Evolutionary conservation across 225 moss, liverwort and hornwort genomes (phyloP), one percentile per base, ranked within the genome.

Genomic region (Thuidium tamariscinum): DNA sequence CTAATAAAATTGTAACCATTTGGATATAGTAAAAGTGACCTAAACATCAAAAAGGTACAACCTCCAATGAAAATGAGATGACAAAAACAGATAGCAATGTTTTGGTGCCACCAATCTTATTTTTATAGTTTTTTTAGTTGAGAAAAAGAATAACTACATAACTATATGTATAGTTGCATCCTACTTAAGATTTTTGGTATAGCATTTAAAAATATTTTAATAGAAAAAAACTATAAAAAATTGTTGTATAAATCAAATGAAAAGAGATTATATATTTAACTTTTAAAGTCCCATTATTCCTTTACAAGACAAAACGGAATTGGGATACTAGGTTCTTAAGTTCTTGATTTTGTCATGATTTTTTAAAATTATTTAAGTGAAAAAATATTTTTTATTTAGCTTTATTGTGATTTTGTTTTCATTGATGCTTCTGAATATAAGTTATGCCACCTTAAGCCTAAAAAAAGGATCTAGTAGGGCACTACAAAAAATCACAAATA

Each of bases 391-490:
- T 64, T 64, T 34, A 16, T 64, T n/a, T n/a, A n/a, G n/a, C n/a
- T n/a, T n/a, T n/a, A n/a, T n/a, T n/a, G n/a, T n/a, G n/a, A n/a
- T n/a, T n/a, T n/a, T n/a, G n/a, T n/a, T 64, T 64, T 16, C 34
- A 34, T 34, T 1, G 26, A 1, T 64, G 34, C 9, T 1, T 2
- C 0, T 1, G 7, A 63, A 2, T 4, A 32, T 32, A 34, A 34
- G 1, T 64, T 64, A 34, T 32, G 34, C 34, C 34, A 17, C 2
- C 18, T 17, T 18, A 30, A 64, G 10, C 9, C 3, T 1, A 0
- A 0, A n/a, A n/a, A 63, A 9, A 1, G 4, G 0, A 5, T n/a
- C 27, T 5, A 2, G 3, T 2, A 49, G 3, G 7, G n/a, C 7
- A 64, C 1, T 4, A 64, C n/a, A 66, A 66, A 65, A 66, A n/a